Conservation (phyloP, 2,329 filamentous ascomycete genomes). For the Pseudocercospora crystallina region DNA sequence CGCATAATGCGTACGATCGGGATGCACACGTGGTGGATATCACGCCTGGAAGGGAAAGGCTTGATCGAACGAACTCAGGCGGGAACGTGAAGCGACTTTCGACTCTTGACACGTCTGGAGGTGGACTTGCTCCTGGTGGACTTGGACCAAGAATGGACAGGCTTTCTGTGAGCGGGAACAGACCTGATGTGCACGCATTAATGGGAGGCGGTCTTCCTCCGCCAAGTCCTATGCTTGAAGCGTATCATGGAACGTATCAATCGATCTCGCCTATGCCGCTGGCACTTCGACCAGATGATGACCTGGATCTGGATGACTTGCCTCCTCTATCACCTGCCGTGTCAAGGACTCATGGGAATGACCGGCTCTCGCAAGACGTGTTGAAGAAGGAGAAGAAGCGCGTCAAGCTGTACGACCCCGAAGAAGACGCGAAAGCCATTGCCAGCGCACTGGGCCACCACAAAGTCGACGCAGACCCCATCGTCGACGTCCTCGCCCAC, state of each 20-base stretch:
- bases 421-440: conserved; percentile 73
- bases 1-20: conserved; percentile 24
- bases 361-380: conserved; percentile 19
- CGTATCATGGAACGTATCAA: conserved; percentile 92
- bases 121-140: conserved; percentile 31
- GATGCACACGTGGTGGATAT: conserved; percentile 43
- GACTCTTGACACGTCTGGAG: conserved; percentile 13
- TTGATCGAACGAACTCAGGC: conserved; percentile 19
- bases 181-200: conserved; percentile 41
- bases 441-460: conserved; percentile 70
- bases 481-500: conserved; percentile 81
- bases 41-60: conserved; percentile 36
- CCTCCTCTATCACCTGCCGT: conserved; percentile 33
- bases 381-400: conserved; percentile 53
- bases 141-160: conserved; percentile 45
- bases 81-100: conserved; percentile 23
- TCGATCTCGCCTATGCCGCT: conserved; percentile 93
- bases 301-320: conserved; percentile 55
- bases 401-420: conserved; percentile 79
- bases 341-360: conserved; percentile 27
- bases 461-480: conserved; percentile 64
- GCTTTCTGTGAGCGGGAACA: conserved; percentile 48
- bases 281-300: conserved; percentile 61
- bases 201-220: conserved; percentile 56
- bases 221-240: conserved; percentile 81